Evolutionary conservation across 2,329 filamentous ascomycete genomes (phyloP).

Genomic region (Alternaria panax): DNA sequence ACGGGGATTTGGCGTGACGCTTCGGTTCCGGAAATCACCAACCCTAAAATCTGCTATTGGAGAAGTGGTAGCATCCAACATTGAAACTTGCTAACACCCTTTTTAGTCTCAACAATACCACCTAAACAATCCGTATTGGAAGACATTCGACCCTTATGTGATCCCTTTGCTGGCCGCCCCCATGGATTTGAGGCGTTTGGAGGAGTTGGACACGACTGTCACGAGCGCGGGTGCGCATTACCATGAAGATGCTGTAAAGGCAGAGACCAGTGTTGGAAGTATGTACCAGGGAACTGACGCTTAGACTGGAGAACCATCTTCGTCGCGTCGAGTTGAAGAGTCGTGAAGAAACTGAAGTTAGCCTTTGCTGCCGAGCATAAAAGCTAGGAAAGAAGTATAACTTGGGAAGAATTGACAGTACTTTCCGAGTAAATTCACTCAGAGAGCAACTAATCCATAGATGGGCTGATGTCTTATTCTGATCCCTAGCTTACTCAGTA

Average conservation of each 20-base stretch:
- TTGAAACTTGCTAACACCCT: background rate
- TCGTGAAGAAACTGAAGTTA: background rate
- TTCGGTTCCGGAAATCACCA: too few species aligned
- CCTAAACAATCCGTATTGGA: slow-evolving; percentile 72
- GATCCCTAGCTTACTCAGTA: too few species aligned
- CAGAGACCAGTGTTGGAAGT: slow-evolving; percentile 11
- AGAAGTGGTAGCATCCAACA: too few species aligned
- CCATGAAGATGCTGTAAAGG: slow-evolving; percentile 14
- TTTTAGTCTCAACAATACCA: slow-evolving; percentile 53
- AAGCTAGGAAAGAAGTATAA: background rate
- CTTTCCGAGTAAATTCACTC: background rate
- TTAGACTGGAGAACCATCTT: background rate
- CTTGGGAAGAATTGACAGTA: background rate
- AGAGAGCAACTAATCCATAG: background rate
- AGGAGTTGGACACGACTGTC: slow-evolving; percentile 64
- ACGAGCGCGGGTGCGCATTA: slow-evolving; percentile 7
- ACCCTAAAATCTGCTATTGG: background rate
- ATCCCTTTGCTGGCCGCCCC: slow-evolving; percentile 70
- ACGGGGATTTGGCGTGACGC: background rate
- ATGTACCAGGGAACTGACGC: slow-evolving; percentile 19
- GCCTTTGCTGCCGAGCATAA: background rate
- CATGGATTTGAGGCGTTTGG: slow-evolving; percentile 73
- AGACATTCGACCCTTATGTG: slow-evolving; percentile 79
- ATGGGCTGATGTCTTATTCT: background rate
- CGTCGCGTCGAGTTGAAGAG: background rate